phyloP scores from a whole-genome alignment of 768 basidiomycete genomes.

The Auricularia cornea region DNA sequence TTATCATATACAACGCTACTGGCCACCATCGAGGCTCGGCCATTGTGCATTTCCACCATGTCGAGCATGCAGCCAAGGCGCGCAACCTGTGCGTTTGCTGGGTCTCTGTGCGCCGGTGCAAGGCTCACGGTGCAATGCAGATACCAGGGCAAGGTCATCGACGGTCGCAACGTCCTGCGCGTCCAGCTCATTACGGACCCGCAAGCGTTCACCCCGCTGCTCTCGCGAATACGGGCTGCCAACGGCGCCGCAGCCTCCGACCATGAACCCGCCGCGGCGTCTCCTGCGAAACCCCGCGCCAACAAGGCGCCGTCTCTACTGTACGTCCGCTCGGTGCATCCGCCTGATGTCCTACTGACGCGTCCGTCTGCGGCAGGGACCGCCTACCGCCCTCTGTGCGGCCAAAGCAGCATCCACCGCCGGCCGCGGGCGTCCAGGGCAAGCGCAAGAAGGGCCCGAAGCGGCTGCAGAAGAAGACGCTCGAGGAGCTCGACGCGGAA shows the following conservation, averaged over 20 bases:
- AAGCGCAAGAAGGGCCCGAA: background rate
- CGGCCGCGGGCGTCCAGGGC: background rate
- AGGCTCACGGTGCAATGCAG: background rate
- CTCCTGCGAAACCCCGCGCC: background rate
- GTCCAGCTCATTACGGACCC: background rate
- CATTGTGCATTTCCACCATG: background rate
- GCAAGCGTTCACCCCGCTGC: background rate
- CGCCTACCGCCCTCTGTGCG: background rate
- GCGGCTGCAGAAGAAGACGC: background rate
- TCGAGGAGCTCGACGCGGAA: background rate
- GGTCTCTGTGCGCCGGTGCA: background rate
- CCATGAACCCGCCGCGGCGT: background rate
- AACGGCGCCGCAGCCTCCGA: background rate
- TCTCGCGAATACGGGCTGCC: background rate
- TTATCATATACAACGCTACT: background rate
- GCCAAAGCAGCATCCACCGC: background rate
- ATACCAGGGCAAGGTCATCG: background rate
- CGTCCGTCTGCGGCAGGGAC: background rate
- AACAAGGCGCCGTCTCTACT: background rate
- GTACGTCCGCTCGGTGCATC: background rate
- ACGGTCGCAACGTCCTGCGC: background rate
- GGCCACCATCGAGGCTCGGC: background rate
- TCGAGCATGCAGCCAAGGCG: background rate
- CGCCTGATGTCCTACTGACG: no score
- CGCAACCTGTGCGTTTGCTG: background rate